Conservation (phyloP, 352 stramenopile genomes). For the Pythium coloratum region DNA sequence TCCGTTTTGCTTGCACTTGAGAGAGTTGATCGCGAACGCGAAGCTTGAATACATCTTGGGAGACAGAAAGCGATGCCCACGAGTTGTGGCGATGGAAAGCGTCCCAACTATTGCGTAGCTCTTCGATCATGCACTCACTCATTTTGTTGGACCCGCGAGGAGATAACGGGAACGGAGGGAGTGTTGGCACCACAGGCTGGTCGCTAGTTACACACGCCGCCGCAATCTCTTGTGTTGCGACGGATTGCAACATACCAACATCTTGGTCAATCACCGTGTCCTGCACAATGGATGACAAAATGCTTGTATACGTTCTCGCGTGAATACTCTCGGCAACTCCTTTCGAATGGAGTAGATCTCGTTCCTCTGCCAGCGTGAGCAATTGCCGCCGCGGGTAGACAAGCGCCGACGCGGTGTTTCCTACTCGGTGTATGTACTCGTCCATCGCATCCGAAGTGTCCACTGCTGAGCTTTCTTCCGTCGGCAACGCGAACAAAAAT, state of each 20-base stretch:
- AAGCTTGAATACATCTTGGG: not conserved
- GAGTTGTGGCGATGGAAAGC: conserved; percentile 30
- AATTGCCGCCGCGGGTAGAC: not conserved
- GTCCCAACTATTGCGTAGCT: conserved; percentile 45
- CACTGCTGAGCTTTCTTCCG: not conserved
- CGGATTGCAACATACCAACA: not conserved
- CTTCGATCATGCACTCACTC: conserved; percentile 36
- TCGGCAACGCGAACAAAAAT: conserved; percentile 5
- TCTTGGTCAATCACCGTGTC: not conserved
- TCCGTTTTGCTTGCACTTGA: not conserved
- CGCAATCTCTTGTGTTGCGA: not conserved
- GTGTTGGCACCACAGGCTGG: not conserved
- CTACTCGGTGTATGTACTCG: conserved; percentile 4
- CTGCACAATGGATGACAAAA: not conserved
- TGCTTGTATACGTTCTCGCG: not conserved
- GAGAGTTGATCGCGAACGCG: not conserved
- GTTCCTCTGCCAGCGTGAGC: conserved; percentile 8
- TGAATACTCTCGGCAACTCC: not conserved
- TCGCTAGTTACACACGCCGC: not conserved
- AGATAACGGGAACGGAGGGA: conserved; percentile 27
- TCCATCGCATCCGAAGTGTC: not conserved
- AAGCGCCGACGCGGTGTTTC: not conserved
- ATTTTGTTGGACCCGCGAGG: conserved; percentile 28
- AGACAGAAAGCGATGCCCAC: conserved; percentile 1
- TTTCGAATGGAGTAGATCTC: not conserved